Conservation (phyloP, 176 grass and related monocot genomes). For the Oropetium thomaeum region DNA sequence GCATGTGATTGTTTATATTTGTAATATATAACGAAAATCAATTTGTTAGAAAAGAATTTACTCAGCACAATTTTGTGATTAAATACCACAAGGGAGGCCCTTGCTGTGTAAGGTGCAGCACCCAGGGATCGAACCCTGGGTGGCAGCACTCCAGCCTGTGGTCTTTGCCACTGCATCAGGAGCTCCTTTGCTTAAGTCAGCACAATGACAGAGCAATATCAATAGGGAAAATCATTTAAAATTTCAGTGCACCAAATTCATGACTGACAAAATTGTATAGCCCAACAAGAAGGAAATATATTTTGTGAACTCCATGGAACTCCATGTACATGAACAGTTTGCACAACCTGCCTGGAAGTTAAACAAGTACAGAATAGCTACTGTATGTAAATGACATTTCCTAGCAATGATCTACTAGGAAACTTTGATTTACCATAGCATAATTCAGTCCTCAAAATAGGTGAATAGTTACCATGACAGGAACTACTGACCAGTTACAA, state of each 20-base stretch:
- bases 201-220: not conserved
- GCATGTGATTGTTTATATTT: not conserved
- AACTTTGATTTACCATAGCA: not conserved
- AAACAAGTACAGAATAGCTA: not conserved
- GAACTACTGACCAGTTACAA: not conserved
- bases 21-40: conserved; percentile 3
- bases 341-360: not conserved
- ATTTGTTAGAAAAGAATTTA: conserved; percentile 22
- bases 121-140: too few relatives aligned
- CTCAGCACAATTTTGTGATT: too few relatives aligned
- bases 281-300: conserved; percentile 5
- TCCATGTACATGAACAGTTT: conserved; percentile 1
- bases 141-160: too few relatives aligned
- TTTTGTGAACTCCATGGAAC: conserved; percentile 7
- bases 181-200: too few relatives aligned
- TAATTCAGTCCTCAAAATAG: not conserved
- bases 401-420: not conserved
- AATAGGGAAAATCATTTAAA: not conserved
- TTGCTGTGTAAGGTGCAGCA: too few relatives aligned
- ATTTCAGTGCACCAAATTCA: conserved; percentile 17
- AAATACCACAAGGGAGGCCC: too few relatives aligned
- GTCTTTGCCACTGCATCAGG: too few relatives aligned
- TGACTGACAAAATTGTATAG: not conserved
- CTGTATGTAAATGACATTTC: not conserved
- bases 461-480: not conserved